Conservation (phyloP, 2,329 filamentous ascomycete species). For the Clonostachys chloroleuca region DNA sequence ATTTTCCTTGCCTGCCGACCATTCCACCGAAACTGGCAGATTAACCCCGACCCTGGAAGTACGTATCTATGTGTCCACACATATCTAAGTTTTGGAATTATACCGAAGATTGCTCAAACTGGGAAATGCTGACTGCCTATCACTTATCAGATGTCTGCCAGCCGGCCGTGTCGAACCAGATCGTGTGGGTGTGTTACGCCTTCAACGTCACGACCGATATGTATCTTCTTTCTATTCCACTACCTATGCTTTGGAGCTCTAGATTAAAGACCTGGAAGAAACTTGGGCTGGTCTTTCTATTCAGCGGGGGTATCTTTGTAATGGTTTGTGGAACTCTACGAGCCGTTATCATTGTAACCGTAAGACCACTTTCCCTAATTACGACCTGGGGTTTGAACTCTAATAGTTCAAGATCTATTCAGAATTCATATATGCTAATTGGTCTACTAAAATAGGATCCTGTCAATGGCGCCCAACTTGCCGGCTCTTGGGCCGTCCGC, state of each 20-base stretch:
- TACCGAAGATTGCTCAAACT: background rate
- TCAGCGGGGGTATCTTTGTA: constrained; percentile 32
- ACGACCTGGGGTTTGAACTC: no score
- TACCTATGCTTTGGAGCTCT: constrained; percentile 42
- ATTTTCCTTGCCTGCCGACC: constrained; percentile 49
- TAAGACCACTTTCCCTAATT: constrained; percentile 8
- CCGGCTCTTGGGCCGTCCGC: constrained; percentile 34
- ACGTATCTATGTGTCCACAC: constrained; percentile 11
- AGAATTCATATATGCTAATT: no score
- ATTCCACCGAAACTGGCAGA: constrained; percentile 52
- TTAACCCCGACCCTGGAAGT: constrained; percentile 53
- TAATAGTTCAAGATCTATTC: no score
- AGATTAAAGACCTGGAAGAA: constrained; percentile 28
- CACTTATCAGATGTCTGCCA: constrained; percentile 33
- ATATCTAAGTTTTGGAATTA: no score
- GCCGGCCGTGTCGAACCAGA: constrained; percentile 42
- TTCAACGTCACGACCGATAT: constrained; percentile 52
- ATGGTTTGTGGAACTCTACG: constrained; percentile 28
- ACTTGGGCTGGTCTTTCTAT: constrained; percentile 25
- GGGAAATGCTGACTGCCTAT: background rate
- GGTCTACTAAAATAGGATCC: constrained; percentile 21
- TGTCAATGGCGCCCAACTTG: constrained; percentile 29
- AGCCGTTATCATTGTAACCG: constrained; percentile 27
- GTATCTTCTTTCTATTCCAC: constrained; percentile 53
- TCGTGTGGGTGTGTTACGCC: constrained; percentile 44